Conservation (phyloP, 2,329 filamentous ascomycete genomes). For the Seiridium cupressi region DNA sequence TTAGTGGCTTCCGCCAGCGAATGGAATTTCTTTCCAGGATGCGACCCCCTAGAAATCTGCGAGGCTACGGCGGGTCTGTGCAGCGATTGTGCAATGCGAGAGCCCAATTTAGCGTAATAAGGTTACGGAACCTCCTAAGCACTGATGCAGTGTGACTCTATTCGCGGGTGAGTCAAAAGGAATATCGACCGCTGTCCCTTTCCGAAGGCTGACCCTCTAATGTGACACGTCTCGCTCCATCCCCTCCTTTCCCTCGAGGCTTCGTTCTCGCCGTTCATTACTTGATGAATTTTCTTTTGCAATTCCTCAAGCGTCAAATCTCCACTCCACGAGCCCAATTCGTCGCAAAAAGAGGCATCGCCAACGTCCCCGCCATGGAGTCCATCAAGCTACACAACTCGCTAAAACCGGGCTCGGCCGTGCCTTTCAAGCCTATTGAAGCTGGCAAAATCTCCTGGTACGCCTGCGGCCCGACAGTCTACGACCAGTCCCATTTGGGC, state of each 20-base stretch:
- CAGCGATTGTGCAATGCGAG: neutral
- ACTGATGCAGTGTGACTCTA: constrained; percentile 4
- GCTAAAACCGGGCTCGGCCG: constrained; percentile 68
- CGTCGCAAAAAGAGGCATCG: constrained; percentile 27
- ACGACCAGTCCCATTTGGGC: constrained; percentile 73
- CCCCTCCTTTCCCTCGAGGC: constrained; percentile 8
- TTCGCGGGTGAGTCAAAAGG: constrained; percentile 1
- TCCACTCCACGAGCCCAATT: constrained; percentile 23
- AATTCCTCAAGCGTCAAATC: constrained; percentile 24
- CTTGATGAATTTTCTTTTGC: constrained; percentile 32
- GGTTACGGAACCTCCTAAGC: too few relatives aligned
- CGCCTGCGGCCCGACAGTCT: constrained; percentile 82
- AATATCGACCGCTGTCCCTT: constrained; percentile 3
- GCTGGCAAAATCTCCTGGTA: constrained; percentile 78
- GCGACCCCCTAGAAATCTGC: neutral
- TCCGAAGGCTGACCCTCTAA: constrained; percentile 8
- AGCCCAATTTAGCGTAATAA: neutral
- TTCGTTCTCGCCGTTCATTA: constrained; percentile 5
- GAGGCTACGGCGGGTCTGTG: neutral
- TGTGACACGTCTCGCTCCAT: constrained; percentile 10
- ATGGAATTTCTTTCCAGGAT: neutral
- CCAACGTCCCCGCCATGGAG: constrained; percentile 42
- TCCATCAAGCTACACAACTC: constrained; percentile 78
- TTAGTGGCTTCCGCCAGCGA: neutral
- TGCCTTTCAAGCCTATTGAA: constrained; percentile 72